Evolutionary conservation across 805 yeast genomes (phyloP).

Genomic region (Vanderwaltozyma tropicalis): DNA sequence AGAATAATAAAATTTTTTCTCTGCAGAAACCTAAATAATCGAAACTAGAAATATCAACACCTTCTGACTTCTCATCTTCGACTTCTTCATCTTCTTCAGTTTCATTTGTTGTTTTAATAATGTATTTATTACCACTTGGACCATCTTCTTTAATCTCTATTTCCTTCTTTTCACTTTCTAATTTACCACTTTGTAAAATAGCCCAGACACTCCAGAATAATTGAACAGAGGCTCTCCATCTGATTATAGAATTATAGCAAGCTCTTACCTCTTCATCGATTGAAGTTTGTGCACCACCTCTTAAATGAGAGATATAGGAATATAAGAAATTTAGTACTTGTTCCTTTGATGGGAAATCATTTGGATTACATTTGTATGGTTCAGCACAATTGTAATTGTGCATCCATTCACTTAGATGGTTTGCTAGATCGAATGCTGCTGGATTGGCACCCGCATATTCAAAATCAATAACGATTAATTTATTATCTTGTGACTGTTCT

Average conservation of each 20-base stretch:
- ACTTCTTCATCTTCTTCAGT: slow-evolving; percentile 14
- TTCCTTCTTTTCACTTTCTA: slow-evolving; percentile 4
- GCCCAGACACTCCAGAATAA: slow-evolving; percentile 91
- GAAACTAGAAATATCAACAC: slow-evolving; percentile 50
- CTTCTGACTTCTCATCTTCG: slow-evolving; percentile 21
- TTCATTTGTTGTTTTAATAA: slow-evolving; percentile 23
- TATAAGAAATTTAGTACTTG: slow-evolving; percentile 63
- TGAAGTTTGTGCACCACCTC: slow-evolving; percentile 21
- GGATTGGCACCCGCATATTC: slow-evolving; percentile 89
- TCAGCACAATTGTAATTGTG: slow-evolving; percentile 60
- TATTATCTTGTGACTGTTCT: slow-evolving; percentile 46
- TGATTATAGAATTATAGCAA: slow-evolving; percentile 52
- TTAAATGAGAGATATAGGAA: slow-evolving; percentile 62
- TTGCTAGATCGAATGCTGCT: slow-evolving; percentile 83
- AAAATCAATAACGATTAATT: slow-evolving; percentile 87
- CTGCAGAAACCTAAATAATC: slow-evolving; percentile 67
- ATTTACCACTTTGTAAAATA: slow-evolving; percentile 57
- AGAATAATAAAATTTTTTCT: slow-evolving; percentile 61
- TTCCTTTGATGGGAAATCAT: slow-evolving; percentile 54
- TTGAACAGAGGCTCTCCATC: slow-evolving; percentile 76
- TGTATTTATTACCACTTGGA: slow-evolving; percentile 45
- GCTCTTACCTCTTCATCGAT: slow-evolving; percentile 38
- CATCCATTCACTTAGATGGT: slow-evolving; percentile 98
- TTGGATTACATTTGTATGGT: slow-evolving; percentile 36
- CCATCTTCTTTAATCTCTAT: slow-evolving; percentile 29